Conservation (phyloP, 202 grass and related monocot genomes). For the Saccharum hybrid region DNA sequence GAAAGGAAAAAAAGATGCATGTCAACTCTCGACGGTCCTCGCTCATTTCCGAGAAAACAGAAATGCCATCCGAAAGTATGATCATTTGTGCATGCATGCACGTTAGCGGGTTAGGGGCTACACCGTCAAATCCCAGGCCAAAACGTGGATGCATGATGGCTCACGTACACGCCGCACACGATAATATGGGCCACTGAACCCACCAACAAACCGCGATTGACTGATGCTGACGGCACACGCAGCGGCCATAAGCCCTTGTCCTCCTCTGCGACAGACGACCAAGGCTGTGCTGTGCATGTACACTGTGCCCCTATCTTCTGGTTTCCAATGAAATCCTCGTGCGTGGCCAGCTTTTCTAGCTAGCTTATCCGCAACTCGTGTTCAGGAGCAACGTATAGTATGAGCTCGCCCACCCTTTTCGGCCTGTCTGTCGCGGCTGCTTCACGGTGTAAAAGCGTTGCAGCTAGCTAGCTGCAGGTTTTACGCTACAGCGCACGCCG, state of each 20-base stretch:
- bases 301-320: background rate
- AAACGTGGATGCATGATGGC: conserved; percentile 16
- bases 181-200: conserved; percentile 39
- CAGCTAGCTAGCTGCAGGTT: background rate
- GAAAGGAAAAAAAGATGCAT: background rate
- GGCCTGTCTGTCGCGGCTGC: conserved; percentile 1
- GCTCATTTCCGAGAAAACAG: background rate
- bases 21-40: background rate
- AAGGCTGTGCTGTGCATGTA: background rate
- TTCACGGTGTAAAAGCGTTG: background rate
- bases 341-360: background rate
- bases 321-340: too few species aligned
- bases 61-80: too few species aligned
- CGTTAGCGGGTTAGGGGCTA: too few species aligned
- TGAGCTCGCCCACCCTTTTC: too few species aligned
- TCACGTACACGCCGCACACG: background rate
- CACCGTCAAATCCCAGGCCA: background rate
- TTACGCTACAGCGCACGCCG: conserved; percentile 32
- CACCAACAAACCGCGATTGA: conserved; percentile 44
- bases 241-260: conserved; percentile 46
- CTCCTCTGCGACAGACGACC: background rate
- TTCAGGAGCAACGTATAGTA: background rate
- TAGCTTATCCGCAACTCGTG: conserved; percentile 9
- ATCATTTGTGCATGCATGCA: background rate
- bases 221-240: conserved; percentile 28